Base-by-base conservation (phyloP, 1,284 basidiomycete genomes). In the Jaminaea rosea region DNA sequence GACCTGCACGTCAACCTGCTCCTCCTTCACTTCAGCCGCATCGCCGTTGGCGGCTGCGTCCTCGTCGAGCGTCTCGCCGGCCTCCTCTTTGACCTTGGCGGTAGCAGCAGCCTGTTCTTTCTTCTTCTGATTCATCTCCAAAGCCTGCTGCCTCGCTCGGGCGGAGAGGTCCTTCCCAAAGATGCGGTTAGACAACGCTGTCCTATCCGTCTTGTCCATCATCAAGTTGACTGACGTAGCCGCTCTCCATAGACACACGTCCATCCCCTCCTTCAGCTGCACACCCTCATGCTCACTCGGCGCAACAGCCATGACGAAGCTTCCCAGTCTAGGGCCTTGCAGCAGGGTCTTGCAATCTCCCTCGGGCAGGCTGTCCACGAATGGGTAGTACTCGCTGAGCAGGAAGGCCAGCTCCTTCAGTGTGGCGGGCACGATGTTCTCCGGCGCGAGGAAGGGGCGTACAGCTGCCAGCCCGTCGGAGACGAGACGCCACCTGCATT, bases 391-490 rank as follows among this genome's bases (percentile, higher is more conserved):
- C 39, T 65, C 41, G 21, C 48, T 60, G 55, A 76, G 69, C 45
- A 97, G 72, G 29, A 79, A 80, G 73, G 78, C 82, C 56, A 98
- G 75, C 44, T 83, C 79, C 8, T 73, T 73, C 31, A 88, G 61
- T 49, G 83, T 79, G 1, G 80, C 83, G 6, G 77, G 75, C 46
- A 89, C 73, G 56, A 97, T 82, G 8, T 80, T 78, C 32, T 75
- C 76, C 4, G 81, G 78, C 17, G 84, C 80, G 49, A 92, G 76
- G 72, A 85, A 90, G 0, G 88, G 87, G 19, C 92, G 75, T 37
- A 97, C 79, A 39, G 87, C 85, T 7, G 84, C 81, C 10, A 96
- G 74, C 1, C 89, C 91, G 69, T 97, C 94, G 29, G 83, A 83
- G 28, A 93, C 81, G 34, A 94, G 82, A 52, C 86, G 81, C 44